Evolutionary conservation across 2,329 filamentous ascomycete species (phyloP), one percentile per base, ranked within the genome.

Genomic region (Xylariaceae sp.): DNA sequence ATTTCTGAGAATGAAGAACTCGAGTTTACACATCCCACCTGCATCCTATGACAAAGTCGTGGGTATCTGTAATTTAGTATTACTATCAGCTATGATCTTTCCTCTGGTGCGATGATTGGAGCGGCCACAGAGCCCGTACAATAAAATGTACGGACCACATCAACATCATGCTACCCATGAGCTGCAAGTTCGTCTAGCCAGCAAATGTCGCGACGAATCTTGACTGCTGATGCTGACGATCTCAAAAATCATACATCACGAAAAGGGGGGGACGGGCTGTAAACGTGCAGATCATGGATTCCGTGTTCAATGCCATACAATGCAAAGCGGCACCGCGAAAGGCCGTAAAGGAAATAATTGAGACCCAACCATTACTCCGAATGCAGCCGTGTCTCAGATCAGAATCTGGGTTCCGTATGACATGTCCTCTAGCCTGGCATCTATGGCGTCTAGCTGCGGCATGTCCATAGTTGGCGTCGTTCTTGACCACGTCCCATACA

Each of bases 281-380:
- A 66, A 62, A 63, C 64, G 68, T 72, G 69, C 77, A 75, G 72
- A 74, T 78, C 76, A 76, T 80, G 76, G 76, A 79, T 80, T 78
- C 76, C 66, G 74, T 74, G 77, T 79, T 80, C 76, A 78, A 80
- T 81, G 79, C 79, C 70, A 69, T 81, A 81, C 78, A 81, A 34
- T 81, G 79, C 72, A 72, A 73, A 71, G 67, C 65, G 69, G 67
- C 71, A 71, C 69, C 69, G 67, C 68, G 67, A 61, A 66, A 67
- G 68, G 65, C 66, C 67, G 67, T 63, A 67, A 51, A 66, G 64
- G 65, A 78, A 76, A 78, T 74, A 64, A 57, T 58, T 78, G 68
- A 70, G 77, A 75, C 77, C 75, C 75, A 74, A 76, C 77, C 77
- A 74, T 75, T 76, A 78, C 77, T 76, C 74, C 76, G 77, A 76